Base-by-base conservation (phyloP, 1,139 yeast species). In the Yamadazyma dendronema region DNA sequence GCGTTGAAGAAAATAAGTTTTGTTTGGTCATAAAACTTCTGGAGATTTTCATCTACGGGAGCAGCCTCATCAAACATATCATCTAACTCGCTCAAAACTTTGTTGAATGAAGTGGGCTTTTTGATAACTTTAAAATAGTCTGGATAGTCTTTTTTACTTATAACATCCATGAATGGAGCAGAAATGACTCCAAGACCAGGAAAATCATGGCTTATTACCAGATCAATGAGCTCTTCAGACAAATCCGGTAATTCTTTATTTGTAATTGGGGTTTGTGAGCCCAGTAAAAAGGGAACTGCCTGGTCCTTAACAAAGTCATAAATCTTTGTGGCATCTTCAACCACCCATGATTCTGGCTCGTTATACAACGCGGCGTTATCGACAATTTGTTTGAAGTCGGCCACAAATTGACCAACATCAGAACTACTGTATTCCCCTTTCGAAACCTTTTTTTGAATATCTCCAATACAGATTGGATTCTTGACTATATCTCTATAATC, bases 401-500 rank as follows among this genome's bases (percentile, higher is more conserved):
- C 61, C 24, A 77, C 44, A 45, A 82, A 78, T 34, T 72, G 79
- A 1, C 54, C 61, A 0, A 60, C 45, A 2, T 61, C 43, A 5
- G 46, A 43, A 9, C 46, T 46, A 0, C 58, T 38, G 42, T 74
- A 74, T 27, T 54, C 61, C 13, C 63, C 63, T 31, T 50, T 59
- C 19, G 57, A 56, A 37, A 63, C 61, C 52, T 69, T 80, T 51
- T 57, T 67, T 46, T 69, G 76, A 30, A 84, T 81, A 47, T 85
- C 95, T 33, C 75, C 60, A 10, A 86, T 57, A 1, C 92, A 80
- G 8, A 85, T 75, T 3, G 95, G 95, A n/a, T 65, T 56, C 17
- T 61, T 59, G 25, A 86, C 79, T 41, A 82, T 68, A 37, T 78
- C 74, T 55, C 82, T 85, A 60, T 90, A 92, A 53, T 86, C 94